Evolutionary conservation across 2,329 filamentous ascomycete species (phyloP), one percentile per base, ranked within the genome.

Genomic region (Cytospora piceae): DNA sequence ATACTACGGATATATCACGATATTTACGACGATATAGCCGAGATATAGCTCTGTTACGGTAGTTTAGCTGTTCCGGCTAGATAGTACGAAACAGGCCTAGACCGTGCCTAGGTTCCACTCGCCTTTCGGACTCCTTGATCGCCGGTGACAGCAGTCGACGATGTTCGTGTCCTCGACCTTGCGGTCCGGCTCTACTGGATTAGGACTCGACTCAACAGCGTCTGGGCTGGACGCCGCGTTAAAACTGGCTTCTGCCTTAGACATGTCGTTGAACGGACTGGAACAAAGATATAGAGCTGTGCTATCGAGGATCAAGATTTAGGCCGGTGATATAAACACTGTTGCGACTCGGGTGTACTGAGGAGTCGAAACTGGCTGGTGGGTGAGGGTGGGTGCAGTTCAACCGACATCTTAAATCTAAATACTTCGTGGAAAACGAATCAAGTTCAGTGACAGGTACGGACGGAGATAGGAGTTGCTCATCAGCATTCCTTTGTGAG

Each of bases 141-240:
- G 34, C 34, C 34, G 34, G 3, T 29, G 27, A 29, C 27, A 29
- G 27, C n/a, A 90, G 65, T 81, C 82, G 14, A 90, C 82, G 11
- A 61, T 52, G 42, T 31, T 31, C 2, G 34, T 12, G 4, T 58
- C 56, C 24, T 34, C 15, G 27, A 46, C 3, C 32, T 58, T 29
- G 4, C 20, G 12, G 34, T 31, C 39, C 17, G 9, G 8, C 7
- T 46, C 20, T 4, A 7, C 42, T 46, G 42, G 42, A 17, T 9
- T n/a, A 17, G 42, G 9, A n/a, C 42, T 11, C 20, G 20, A n/a
- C 42, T 5, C 42, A n/a, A 46, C 3, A n/a, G 20, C 42, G n/a
- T 4, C 42, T 9, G 20, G 11, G 42, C 11, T n/a, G 42, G 42
- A 46, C 17, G 7, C 20, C 42, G 20, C n/a, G 8, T 46, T 6